Conservation (phyloP, 2,329 filamentous ascomycete species). For the Myriosclerotinia scirpicola region DNA sequence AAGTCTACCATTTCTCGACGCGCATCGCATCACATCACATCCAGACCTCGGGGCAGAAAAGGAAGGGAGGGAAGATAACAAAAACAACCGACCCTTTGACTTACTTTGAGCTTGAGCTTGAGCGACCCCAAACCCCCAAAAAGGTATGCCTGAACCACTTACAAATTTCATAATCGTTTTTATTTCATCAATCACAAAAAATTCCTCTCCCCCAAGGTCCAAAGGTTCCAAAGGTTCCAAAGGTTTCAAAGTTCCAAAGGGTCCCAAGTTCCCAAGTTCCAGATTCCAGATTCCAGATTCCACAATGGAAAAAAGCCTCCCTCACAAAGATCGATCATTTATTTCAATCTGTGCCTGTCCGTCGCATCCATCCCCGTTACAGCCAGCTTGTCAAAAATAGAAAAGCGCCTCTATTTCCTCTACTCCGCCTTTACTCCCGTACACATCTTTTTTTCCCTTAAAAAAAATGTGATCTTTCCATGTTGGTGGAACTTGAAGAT, state of each 20-base stretch:
- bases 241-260: background rate
- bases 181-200: background rate
- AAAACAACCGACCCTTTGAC: background rate
- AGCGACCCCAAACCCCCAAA: background rate
- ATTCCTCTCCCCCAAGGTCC: background rate
- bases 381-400: conserved; percentile 11
- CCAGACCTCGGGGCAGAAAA: background rate
- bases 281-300: background rate
- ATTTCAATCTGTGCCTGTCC: conserved; percentile 22
- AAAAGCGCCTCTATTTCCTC: background rate
- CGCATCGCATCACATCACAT: too few relatives aligned
- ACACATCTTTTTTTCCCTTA: background rate
- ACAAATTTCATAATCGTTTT: background rate
- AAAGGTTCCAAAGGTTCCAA: background rate
- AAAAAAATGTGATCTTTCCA: conserved; percentile 7
- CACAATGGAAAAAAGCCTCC: conserved; percentile 4
- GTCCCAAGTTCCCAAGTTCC: background rate
- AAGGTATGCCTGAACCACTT: conserved; percentile 23
- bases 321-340: conserved; percentile 15
- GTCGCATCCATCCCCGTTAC: conserved; percentile 7
- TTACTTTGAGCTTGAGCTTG: too few relatives aligned
- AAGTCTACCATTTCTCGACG: too few relatives aligned
- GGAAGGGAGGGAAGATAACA: background rate
- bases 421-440: too few relatives aligned
- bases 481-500: conserved; percentile 15